Evolutionary conservation across 148 eudicot genomes (phyloP).

Genomic region (Suaeda aralocaspica): DNA sequence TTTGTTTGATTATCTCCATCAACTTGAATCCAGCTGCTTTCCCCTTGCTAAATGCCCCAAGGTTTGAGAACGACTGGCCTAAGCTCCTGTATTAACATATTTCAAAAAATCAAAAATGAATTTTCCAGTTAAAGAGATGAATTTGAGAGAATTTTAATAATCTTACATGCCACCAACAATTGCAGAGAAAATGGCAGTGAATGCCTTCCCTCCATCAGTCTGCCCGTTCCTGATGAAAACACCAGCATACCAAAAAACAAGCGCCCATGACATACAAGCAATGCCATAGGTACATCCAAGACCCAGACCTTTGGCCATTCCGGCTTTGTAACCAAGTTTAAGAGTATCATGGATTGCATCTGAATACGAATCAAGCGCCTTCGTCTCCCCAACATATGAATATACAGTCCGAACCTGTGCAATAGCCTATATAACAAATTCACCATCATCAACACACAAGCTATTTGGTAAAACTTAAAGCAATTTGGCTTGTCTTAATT

Average conservation of each 20-base stretch:
- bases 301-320: constrained; percentile 98
- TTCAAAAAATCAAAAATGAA: background rate
- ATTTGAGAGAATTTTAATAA: background rate
- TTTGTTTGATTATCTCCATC: constrained; percentile 93
- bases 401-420: constrained; percentile 99
- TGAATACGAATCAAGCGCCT: constrained; percentile 81
- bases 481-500: too few relatives aligned
- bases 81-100: constrained; percentile 64
- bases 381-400: constrained; percentile 90
- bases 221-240: constrained; percentile 97
- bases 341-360: constrained; percentile 93
- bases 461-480: too few relatives aligned
- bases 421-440: constrained; percentile 53
- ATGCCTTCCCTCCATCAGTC: constrained; percentile 98
- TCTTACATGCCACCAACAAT: constrained; percentile 99
- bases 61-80: constrained; percentile 97
- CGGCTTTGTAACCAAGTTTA: constrained; percentile 96
- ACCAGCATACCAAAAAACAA: constrained; percentile 99
- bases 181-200: constrained; percentile 98
- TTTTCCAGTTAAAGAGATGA: too few relatives aligned
- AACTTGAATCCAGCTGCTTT: constrained; percentile 96
- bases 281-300: constrained; percentile 98
- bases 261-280: constrained; percentile 99
- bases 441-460: background rate
- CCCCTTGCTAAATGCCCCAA: constrained; percentile 99